phyloP scores from a whole-genome alignment of 371 early-diverging fungal species.

The Mucor plumbeus region DNA sequence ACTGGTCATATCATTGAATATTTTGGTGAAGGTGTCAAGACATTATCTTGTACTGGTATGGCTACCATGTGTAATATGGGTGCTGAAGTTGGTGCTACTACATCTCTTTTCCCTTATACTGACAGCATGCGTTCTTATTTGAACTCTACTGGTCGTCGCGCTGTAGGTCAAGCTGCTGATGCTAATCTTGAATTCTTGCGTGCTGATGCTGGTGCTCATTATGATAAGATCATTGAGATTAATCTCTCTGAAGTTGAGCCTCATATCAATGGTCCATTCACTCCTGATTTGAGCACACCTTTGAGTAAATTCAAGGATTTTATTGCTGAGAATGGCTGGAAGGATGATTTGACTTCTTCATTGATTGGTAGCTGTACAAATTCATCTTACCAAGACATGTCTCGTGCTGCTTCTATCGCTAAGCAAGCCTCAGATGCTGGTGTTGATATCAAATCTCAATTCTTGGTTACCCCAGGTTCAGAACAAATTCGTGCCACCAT shows the following conservation, averaged over 20 bases:
- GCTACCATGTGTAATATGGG: slow-evolving; percentile 70
- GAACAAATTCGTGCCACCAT: slow-evolving; percentile 97
- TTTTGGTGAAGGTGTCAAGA: slow-evolving; percentile 87
- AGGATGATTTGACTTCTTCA: slow-evolving; percentile 83
- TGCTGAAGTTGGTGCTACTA: slow-evolving; percentile 89
- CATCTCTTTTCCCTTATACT: slow-evolving; percentile 89
- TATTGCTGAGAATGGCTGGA: slow-evolving; percentile 85
- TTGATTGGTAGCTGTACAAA: slow-evolving; percentile 97
- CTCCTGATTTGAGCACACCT: slow-evolving; percentile 94
- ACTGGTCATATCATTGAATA: slow-evolving; percentile 93
- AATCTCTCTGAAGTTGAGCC: slow-evolving; percentile 90
- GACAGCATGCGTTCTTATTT: slow-evolving; percentile 82
- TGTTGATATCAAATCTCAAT: slow-evolving; percentile 78
- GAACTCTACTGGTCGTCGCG: slow-evolving; percentile 73
- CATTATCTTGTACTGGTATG: slow-evolving; percentile 92
- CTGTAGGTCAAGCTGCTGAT: slow-evolving; percentile 76
- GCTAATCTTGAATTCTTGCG: slow-evolving; percentile 57
- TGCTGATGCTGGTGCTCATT: slow-evolving; percentile 58
- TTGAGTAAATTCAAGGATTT: slow-evolving; percentile 81
- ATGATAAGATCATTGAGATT: slow-evolving; percentile 93
- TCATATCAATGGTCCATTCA: slow-evolving; percentile 96
- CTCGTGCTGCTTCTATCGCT: slow-evolving; percentile 85
- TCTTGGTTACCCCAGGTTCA: slow-evolving; percentile 95
- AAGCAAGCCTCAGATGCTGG: slow-evolving; percentile 85
- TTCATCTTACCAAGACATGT: slow-evolving; percentile 96